These are phyloP conservation scores for Chalara sp. DNA, from an alignment of 2,329 filamentous ascomycete genomes.

Conservation along the genomic window DNA sequence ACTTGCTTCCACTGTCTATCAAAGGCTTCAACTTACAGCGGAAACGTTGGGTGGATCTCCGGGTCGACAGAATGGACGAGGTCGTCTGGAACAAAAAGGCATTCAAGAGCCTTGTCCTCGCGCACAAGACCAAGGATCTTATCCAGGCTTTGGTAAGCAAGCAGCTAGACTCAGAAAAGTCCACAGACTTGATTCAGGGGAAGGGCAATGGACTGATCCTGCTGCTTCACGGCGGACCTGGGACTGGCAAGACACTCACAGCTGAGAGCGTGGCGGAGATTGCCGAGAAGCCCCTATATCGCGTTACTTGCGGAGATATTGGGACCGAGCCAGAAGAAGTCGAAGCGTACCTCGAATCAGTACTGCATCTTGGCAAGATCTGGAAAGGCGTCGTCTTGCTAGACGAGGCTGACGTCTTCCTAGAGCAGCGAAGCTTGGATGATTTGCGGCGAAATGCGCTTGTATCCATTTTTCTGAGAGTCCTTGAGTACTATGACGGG, in stretches of 20 bases:
- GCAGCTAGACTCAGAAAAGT: conserved; percentile 20
- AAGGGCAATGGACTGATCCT: conserved; percentile 54
- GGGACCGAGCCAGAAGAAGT: conserved; percentile 57
- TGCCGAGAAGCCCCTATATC: conserved; percentile 41
- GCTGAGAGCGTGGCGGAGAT: conserved; percentile 44
- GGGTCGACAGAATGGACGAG: neutral
- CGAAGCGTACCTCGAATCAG: conserved; percentile 35
- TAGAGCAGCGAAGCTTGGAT: conserved; percentile 6
- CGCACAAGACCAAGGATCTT: conserved; percentile 39
- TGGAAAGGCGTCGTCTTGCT: conserved; percentile 17
- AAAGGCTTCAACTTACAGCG: neutral
- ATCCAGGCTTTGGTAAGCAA: conserved; percentile 35
- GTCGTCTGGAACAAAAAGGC: conserved; percentile 34
- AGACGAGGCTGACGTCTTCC: conserved; percentile 20
- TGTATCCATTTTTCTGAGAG: conserved; percentile 27
- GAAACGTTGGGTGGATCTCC: neutral
- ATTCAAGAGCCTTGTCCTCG: conserved; percentile 38
- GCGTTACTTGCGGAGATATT: conserved; percentile 58
- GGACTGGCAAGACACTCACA: conserved; percentile 73
- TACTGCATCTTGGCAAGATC: conserved; percentile 11
- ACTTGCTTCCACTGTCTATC: neutral
- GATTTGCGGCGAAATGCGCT: conserved; percentile 10
- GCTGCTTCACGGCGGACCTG: conserved; percentile 82
- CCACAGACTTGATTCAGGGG: conserved; percentile 41
- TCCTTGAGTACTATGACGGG: conserved; percentile 30